Percentiles rank a stretch among this genome's conserved stretches.
Conservation (phyloP, 768 basidiomycete species). For the Calocybe gangraenosa region DNA sequence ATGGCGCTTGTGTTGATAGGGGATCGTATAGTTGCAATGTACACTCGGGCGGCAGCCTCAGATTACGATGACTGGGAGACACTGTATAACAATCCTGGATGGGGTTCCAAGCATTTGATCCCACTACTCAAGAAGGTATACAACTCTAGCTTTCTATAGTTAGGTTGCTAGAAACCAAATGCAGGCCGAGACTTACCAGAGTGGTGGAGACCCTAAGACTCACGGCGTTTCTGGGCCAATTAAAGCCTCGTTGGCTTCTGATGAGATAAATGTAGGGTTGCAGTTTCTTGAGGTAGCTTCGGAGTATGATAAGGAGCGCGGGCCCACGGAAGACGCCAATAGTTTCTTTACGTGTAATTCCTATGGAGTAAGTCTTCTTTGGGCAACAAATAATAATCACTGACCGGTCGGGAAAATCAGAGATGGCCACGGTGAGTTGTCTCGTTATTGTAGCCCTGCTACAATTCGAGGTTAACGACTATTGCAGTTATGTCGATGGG, state of each 20-base stretch:
- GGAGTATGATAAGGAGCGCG: slow-evolving; percentile 44
- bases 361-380: slow-evolving; percentile 39
- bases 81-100: slow-evolving; percentile 49
- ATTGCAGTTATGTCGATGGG: slow-evolving; percentile 50
- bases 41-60: slow-evolving; percentile 54
- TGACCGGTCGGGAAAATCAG: slow-evolving; percentile 22
- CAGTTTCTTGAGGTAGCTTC: slow-evolving; percentile 44
- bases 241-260: slow-evolving; percentile 39
- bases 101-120: slow-evolving; percentile 54
- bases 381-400: no score
- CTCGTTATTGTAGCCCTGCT: neutral
- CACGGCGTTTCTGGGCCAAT: slow-evolving; percentile 52
- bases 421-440: slow-evolving; percentile 49
- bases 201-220: slow-evolving; percentile 20
- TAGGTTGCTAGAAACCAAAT: neutral
- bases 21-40: slow-evolving; percentile 53
- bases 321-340: slow-evolving; percentile 42
- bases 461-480: neutral
- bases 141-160: neutral
- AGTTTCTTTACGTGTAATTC: slow-evolving; percentile 37
- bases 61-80: slow-evolving; percentile 66
- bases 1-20: no score
- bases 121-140: slow-evolving; percentile 55
- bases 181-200: slow-evolving; percentile 40
- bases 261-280: slow-evolving; percentile 34